phyloP scores from a whole-genome alignment of 768 basidiomycete species.

The Obba rivulosa region DNA sequence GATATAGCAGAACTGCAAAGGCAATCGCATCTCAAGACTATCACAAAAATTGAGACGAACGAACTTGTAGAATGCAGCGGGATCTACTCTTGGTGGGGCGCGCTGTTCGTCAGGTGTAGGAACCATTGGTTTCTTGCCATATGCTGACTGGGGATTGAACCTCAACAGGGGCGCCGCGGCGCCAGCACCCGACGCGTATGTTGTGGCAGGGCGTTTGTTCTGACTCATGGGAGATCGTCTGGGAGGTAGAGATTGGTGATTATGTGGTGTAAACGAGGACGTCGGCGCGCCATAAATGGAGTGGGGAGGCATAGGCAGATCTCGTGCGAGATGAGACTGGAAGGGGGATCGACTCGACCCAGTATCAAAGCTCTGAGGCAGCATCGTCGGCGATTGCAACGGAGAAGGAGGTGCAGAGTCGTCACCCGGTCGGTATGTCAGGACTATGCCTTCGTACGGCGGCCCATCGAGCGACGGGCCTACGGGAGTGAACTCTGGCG shows the following conservation, averaged over 20 bases:
- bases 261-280: conserved; percentile 2
- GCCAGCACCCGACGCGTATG: too few relatives aligned
- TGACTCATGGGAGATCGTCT: background rate
- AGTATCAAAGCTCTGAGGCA: too few relatives aligned
- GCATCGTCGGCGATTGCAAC: background rate
- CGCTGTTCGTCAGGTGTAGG: conserved; percentile 5
- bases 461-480: conserved; percentile 35
- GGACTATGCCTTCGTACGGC: conserved; percentile 26
- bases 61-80: conserved; percentile 55
- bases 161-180: conserved; percentile 3
- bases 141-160: conserved; percentile 47
- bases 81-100: conserved; percentile 14
- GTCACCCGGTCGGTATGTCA: conserved; percentile 19
- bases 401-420: background rate
- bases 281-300: background rate
- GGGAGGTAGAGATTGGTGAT: background rate
- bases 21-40: conserved; percentile 1
- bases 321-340: background rate
- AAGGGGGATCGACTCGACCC: background rate
- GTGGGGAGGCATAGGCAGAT: background rate
- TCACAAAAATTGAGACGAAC: conserved; percentile 9
- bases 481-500: conserved; percentile 35
- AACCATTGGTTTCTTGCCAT: conserved; percentile 23
- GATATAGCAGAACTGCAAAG: conserved; percentile 47
- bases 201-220: too few relatives aligned